Conservation (phyloP, 2,329 filamentous ascomycete species). For the Aspergillus sp. region DNA sequence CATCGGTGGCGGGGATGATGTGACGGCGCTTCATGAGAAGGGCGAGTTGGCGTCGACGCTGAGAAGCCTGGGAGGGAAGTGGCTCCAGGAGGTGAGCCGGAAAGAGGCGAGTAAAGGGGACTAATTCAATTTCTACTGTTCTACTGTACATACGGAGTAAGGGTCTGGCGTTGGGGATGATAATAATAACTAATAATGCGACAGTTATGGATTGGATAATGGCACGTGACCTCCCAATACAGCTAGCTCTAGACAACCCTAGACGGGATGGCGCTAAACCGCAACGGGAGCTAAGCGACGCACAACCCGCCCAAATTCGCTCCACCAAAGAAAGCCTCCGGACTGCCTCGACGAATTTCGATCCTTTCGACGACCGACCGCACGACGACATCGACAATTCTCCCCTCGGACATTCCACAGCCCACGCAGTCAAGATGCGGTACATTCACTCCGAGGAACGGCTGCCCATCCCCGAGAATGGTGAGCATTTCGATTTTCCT, state of each 20-base stretch:
- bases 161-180: background rate
- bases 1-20: slow-evolving; percentile 86
- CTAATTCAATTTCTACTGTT: background rate
- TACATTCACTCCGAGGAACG: slow-evolving; percentile 99
- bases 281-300: slow-evolving; percentile 40
- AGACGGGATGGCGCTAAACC: slow-evolving; percentile 31
- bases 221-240: background rate
- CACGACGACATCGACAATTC: slow-evolving; percentile 39
- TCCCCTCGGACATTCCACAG: slow-evolving; percentile 40
- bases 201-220: too few species aligned
- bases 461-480: slow-evolving; percentile 93
- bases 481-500: slow-evolving; percentile 59
- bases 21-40: slow-evolving; percentile 66
- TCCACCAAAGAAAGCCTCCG: slow-evolving; percentile 34
- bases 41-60: slow-evolving; percentile 70
- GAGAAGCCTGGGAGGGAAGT: slow-evolving; percentile 68
- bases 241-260: slow-evolving; percentile 26
- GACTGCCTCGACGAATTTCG: slow-evolving; percentile 34
- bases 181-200: background rate
- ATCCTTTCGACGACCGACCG: slow-evolving; percentile 36
- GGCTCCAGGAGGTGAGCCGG: slow-evolving; percentile 44
- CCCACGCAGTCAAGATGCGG: slow-evolving; percentile 77
- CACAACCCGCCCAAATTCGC: slow-evolving; percentile 44
- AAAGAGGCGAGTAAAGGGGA: slow-evolving; percentile 13
- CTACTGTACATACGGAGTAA: background rate